phyloP scores from a whole-genome alignment of 148 eudicot species.

The Talinum fruticosum region DNA sequence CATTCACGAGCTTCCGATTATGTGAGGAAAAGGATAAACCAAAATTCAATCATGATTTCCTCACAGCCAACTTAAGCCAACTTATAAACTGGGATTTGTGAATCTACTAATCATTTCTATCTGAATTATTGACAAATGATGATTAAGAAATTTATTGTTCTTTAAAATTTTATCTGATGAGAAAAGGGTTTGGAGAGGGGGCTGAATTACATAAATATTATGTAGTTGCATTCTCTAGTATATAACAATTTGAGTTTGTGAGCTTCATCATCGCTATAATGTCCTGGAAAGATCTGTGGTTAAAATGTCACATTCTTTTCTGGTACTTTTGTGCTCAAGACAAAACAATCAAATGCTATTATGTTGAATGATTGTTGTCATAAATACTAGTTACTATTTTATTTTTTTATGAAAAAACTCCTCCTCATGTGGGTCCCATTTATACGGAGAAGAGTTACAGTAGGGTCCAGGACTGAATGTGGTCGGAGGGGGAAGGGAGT shows the following conservation, averaged over 20 bases:
- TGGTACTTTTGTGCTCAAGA: neutral
- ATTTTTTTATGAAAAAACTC: no score
- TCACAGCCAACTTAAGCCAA: slow-evolving; percentile 8
- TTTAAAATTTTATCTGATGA: neutral
- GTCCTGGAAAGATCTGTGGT: neutral
- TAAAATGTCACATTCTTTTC: neutral
- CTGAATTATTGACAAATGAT: slow-evolving; percentile 18
- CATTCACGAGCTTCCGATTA: slow-evolving; percentile 5
- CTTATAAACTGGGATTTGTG: slow-evolving; percentile 1
- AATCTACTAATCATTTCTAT: neutral
- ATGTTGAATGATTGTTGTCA: neutral
- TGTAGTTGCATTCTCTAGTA: neutral
- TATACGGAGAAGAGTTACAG: no score
- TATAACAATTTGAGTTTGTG: neutral
- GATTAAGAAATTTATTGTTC: neutral
- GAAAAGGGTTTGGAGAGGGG: neutral
- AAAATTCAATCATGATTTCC: slow-evolving; percentile 3
- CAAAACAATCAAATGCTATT: neutral
- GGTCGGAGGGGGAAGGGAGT: neutral
- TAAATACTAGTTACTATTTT: neutral
- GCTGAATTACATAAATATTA: neutral
- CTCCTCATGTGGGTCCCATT: no score
- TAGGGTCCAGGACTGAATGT: neutral
- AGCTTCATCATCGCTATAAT: neutral
- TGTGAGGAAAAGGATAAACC: neutral